Base-by-base conservation (phyloP, 305 asterid species). In the Fraxinus nigra region DNA sequence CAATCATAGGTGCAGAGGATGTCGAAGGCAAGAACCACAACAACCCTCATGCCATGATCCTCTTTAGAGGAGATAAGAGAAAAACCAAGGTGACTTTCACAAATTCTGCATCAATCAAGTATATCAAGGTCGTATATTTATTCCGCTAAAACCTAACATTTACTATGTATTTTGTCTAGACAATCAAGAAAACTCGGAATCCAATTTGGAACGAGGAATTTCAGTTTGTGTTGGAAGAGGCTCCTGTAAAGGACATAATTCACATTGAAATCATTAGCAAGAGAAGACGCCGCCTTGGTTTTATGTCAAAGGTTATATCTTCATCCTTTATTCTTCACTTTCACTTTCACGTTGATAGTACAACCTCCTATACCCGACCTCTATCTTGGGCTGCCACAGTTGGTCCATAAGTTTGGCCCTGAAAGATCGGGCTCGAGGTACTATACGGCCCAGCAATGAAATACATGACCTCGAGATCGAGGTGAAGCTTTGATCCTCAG, bases 121-220 rank as follows among this genome's bases (percentile, higher is more conserved):
- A 22, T 30, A 3, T 1, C 30, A 32, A 32, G 26, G 20, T 28
- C 2, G 4, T 22, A 20, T 20, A 32, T n/a, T 14, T 5, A 35
- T 24, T 33, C 22, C 7, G 5, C 40, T 78, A 34, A 76, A 72
- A 32, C 61, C 26, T 30, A 16, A 75, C 26, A 40, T n/a, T 46
- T 28, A 14, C 38, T 61, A 2, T 38, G 54, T 67, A 37, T 61
- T 59, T 22, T 76, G 18, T 80, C 14, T 32, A 94, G 97, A 20
- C 76, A 14, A 81, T 91, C 59, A 91, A 84, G 88, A 92, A 86
- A 84, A 84, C 89, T 37, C 88, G 96, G 59, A 77, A 90, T 84
- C 98, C 98, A 9, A 51, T 65, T 18, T 94, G 98, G 98, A 90
- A 91, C 40, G 97, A 93, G 51, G 94, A 91, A 16, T 93, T 93